These are phyloP conservation scores for Penicillium turbatum DNA, from an alignment of 495 filamentous ascomycete species.

Conservation along the genomic window DNA sequence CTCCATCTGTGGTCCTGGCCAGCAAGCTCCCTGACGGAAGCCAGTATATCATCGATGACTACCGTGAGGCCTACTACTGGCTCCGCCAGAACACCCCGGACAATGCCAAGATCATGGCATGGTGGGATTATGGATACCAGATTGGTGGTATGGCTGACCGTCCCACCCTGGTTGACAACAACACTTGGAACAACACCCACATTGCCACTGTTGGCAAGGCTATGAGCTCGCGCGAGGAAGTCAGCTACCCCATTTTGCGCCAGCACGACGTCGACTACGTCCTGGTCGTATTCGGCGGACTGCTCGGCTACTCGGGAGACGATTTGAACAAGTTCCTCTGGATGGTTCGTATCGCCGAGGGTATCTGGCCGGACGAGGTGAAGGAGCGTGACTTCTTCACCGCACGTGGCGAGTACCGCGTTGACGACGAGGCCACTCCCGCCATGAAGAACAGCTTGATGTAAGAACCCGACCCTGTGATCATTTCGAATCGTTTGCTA, in stretches of 20 bases:
- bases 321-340: slow-evolving; percentile 99
- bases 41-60: slow-evolving; percentile 99
- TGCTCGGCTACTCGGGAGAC: slow-evolving; percentile 97
- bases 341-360: slow-evolving; percentile 99
- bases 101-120: slow-evolving; percentile 98
- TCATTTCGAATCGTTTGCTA: slow-evolving; percentile 26
- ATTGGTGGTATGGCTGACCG: slow-evolving; percentile 99
- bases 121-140: slow-evolving; percentile 99
- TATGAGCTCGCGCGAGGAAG: slow-evolving; percentile 95
- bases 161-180: slow-evolving; percentile 97
- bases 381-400: slow-evolving; percentile 98
- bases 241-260: slow-evolving; percentile 96
- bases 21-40: slow-evolving; percentile 89
- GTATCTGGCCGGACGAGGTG: slow-evolving; percentile 98
- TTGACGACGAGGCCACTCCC: slow-evolving; percentile 90
- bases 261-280: slow-evolving; percentile 99
- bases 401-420: slow-evolving; percentile 86
- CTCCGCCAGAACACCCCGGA: slow-evolving; percentile 92
- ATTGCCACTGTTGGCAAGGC: slow-evolving; percentile 99
- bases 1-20: slow-evolving; percentile 93
- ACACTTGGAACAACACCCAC: slow-evolving; percentile 99
- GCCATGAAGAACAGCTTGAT: slow-evolving; percentile 99
- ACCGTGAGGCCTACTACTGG: slow-evolving; percentile 99
- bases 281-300: slow-evolving; percentile 91
- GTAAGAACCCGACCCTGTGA: slow-evolving; percentile 50